Percentiles rank a stretch among this genome's conserved stretches.
phyloP scores from a whole-genome alignment of 768 basidiomycete genomes.

The Amanita rubescens region DNA sequence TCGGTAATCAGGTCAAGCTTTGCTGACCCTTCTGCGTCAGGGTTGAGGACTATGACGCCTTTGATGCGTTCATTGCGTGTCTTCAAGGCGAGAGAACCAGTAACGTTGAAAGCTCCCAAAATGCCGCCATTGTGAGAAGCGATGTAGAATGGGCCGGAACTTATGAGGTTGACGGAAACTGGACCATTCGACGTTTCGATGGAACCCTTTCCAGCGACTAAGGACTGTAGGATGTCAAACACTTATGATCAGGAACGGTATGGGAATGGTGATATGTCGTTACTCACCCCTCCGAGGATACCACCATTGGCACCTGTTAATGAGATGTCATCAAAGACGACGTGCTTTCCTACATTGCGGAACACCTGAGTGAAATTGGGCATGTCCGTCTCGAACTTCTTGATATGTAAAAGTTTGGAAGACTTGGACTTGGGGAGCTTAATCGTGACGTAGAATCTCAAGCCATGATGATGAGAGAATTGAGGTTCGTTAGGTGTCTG shows the following conservation, averaged over 20 bases:
- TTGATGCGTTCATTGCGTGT: conserved; percentile 37
- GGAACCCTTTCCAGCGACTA: conserved; percentile 21
- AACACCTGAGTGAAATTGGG: conserved; percentile 35
- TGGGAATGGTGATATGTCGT: neutral
- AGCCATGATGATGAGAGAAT: conserved; percentile 7
- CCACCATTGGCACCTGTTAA: conserved; percentile 28
- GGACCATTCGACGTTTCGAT: conserved; percentile 32
- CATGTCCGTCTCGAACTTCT: conserved; percentile 36
- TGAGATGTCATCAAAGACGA: conserved; percentile 33
- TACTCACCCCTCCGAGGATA: conserved; percentile 27
- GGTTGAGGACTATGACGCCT: conserved; percentile 30
- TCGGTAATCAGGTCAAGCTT: conserved; percentile 22
- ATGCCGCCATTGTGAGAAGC: conserved; percentile 38
- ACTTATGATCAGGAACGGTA: neutral
- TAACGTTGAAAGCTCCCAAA: conserved; percentile 34
- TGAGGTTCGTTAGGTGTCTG: conserved; percentile 11
- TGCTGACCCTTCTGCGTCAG: conserved; percentile 18
- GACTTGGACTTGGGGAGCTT: conserved; percentile 15
- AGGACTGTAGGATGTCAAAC: conserved; percentile 18
- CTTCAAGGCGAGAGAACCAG: conserved; percentile 20
- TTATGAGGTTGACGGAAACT: conserved; percentile 39
- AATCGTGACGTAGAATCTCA: conserved; percentile 19
- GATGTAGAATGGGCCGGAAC: conserved; percentile 20
- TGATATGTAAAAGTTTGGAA: conserved; percentile 24
- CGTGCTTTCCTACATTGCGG: conserved; percentile 24